These are phyloP conservation scores for Phragmites australis DNA, from an alignment of 176 grass and related monocot genomes.

Conservation along the genomic window DNA sequence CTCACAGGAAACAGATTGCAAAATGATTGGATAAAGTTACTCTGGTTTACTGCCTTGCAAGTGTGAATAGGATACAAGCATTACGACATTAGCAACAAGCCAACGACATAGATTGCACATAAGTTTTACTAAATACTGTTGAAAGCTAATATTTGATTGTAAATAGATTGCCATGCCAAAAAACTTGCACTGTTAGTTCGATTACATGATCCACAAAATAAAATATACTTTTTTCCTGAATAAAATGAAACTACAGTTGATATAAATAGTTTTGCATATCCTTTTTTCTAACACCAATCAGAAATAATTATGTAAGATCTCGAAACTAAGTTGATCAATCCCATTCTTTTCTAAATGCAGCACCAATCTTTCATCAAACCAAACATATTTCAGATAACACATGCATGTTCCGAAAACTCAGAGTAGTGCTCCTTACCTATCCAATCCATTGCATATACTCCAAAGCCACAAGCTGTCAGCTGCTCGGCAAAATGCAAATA, in stretches of 20 bases:
- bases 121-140: not conserved
- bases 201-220: not conserved
- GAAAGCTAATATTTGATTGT: not conserved
- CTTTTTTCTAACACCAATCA: not conserved
- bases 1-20: not conserved
- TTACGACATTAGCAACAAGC: not conserved
- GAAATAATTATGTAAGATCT: constrained; percentile 10
- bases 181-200: not conserved
- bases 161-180: not conserved
- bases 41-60: not conserved
- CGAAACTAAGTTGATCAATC: not conserved
- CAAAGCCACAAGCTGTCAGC: constrained; percentile 76
- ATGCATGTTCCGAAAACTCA: constrained; percentile 13
- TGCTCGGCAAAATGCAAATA: constrained; percentile 90
- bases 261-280: not conserved
- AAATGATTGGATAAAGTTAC: not conserved
- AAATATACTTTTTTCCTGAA: too few species aligned
- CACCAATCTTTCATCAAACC: not conserved
- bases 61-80: not conserved
- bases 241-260: not conserved
- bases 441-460: constrained; percentile 99
- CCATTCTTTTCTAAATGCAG: not conserved
- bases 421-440: constrained; percentile 57
- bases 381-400: not conserved
- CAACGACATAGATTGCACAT: not conserved